Percentiles rank a stretch among this genome's conserved stretches.
Evolutionary conservation across 2,329 filamentous ascomycete genomes (phyloP).

Genomic region (Akanthomyces lecanii): DNA sequence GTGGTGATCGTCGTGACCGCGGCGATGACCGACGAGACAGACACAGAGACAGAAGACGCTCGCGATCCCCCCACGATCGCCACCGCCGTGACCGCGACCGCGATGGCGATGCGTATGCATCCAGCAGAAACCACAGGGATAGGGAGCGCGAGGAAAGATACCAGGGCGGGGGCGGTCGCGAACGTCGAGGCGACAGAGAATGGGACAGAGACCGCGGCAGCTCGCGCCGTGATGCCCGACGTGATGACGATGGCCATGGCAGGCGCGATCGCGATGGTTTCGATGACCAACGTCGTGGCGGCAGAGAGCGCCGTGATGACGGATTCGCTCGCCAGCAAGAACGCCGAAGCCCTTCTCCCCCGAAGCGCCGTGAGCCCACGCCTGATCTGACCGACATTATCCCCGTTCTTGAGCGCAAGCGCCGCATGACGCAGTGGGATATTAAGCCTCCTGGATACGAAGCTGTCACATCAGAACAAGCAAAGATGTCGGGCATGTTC

Average conservation of each 20-base stretch:
- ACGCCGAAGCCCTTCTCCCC: constrained; percentile 73
- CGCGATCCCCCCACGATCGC: constrained; percentile 75
- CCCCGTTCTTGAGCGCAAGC: constrained; percentile 80
- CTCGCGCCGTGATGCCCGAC: constrained; percentile 56
- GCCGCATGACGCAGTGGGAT: constrained; percentile 97
- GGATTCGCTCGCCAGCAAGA: constrained; percentile 43
- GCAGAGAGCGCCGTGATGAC: constrained; percentile 39
- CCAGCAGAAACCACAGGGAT: constrained; percentile 87
- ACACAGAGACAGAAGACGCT: constrained; percentile 60
- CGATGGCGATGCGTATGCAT: constrained; percentile 90
- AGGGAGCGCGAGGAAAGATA: constrained; percentile 93
- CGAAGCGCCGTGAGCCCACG: constrained; percentile 91
- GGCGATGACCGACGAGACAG: constrained; percentile 33
- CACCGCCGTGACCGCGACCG: constrained; percentile 69
- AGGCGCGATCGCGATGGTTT: constrained; percentile 55
- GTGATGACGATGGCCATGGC: constrained; percentile 57
- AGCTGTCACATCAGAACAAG: constrained; percentile 96
- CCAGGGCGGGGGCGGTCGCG: constrained; percentile 56
- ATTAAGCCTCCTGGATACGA: constrained; percentile 98
- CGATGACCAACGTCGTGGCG: constrained; percentile 47
- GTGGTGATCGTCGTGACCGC: constrained; percentile 27
- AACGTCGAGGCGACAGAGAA: constrained; percentile 65
- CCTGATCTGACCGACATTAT: constrained; percentile 86
- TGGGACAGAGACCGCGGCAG: constrained; percentile 68
- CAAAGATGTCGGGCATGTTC: constrained; percentile 98